Evolutionary conservation across 208 protist species (phyloP), one percentile per base, ranked within the genome.

Genomic region (Trypanosoma rangeli): DNA sequence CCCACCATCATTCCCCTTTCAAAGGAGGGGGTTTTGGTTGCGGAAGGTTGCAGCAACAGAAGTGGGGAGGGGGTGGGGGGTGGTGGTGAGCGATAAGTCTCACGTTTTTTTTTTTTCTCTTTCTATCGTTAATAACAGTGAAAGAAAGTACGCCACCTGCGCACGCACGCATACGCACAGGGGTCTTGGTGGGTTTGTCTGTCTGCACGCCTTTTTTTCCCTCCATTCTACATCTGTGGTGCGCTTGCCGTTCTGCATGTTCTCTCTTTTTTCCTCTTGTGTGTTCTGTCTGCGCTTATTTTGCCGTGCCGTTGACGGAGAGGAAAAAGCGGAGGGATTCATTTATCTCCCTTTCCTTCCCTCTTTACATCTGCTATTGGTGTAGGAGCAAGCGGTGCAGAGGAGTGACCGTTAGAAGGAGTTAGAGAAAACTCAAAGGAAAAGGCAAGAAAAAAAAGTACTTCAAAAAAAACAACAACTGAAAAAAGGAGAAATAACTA

Each of bases 391-490:
- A 46, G 42, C 42, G 42, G 8, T 46, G 42, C 3, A 46, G 12
- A 16, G 33, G 7, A 37, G 33, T 9, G 33, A 37, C 4, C 7
- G 33, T 37, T 37, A 7, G 33, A 37, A 37, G 33, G 7, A 7
- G 33, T n/a, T n/a, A n/a, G n/a, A n/a, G n/a, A 42, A 42, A 42
- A 42, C 7, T 42, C 7, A 46, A 46, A 46, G 42, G 13, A 46
- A 16, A 46, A 46, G 10, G 37, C 2, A 46, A 46, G 42, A 46
- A 18, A 10, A 46, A 16, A 10, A 16, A 16, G 8, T 15, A 46
- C 15, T 55, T 70, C 50, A 55, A 22, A 63, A 79, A 70, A 2
- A 29, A 50, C 53, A 61, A 48, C 3, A 33, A 58, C 28, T 22
- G 31, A 58, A 29, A 46, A 16, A 46, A 4, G 7, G 42, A 46